phyloP scores from a whole-genome alignment of 75 land plant species.

The Chamaecyparis obtusa region DNA sequence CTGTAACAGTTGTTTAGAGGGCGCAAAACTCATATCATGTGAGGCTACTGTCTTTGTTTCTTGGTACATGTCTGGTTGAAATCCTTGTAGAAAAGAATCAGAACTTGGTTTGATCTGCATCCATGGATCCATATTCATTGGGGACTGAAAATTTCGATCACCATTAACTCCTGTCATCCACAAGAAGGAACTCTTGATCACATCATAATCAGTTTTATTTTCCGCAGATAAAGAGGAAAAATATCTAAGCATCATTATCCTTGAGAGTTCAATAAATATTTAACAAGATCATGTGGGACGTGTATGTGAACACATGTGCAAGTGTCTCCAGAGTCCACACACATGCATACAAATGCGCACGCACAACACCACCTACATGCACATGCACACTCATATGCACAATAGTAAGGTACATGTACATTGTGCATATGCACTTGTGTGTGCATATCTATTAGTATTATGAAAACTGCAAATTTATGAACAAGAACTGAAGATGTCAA shows the following conservation, averaged over 20 bases:
- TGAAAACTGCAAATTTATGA: not conserved
- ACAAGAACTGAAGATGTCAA: not conserved
- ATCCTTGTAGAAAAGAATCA: slow-evolving; percentile 53
- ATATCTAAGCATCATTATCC: not conserved
- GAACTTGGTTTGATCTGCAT: slow-evolving; percentile 74
- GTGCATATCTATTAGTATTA: not conserved
- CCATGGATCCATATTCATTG: slow-evolving; percentile 55
- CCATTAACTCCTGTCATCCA: slow-evolving; percentile 63
- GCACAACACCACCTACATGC: too few species aligned
- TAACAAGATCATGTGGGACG: too few species aligned
- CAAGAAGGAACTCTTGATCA: slow-evolving; percentile 61
- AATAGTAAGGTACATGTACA: too few species aligned
- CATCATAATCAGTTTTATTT: slow-evolving; percentile 48
- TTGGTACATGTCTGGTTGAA: slow-evolving; percentile 76
- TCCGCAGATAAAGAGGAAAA: slow-evolving; percentile 19
- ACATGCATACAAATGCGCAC: too few species aligned
- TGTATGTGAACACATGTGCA: too few species aligned
- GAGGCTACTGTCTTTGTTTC: slow-evolving; percentile 79
- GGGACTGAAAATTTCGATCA: slow-evolving; percentile 36
- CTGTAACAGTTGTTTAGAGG: slow-evolving; percentile 54
- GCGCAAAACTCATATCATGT: slow-evolving; percentile 72
- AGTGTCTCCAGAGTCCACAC: too few species aligned
- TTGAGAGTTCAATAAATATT: not conserved
- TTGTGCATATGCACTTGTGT: too few species aligned
- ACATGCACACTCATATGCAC: too few species aligned